Evolutionary conservation across 768 basidiomycete species (phyloP), one percentile per base, ranked within the genome.

Genomic region (Kwoniella sp.): DNA sequence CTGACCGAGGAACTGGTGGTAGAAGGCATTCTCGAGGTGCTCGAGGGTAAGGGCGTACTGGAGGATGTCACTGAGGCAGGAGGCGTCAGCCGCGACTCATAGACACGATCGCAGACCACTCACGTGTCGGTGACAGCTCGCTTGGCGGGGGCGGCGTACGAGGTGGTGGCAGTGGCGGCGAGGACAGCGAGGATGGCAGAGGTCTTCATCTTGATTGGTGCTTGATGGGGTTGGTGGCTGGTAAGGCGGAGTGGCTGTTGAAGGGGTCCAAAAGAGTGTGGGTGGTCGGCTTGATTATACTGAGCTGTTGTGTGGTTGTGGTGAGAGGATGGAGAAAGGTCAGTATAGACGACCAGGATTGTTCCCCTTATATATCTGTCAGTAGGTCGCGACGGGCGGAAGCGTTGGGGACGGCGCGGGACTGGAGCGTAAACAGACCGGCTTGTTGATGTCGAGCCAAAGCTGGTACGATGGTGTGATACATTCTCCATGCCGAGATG

Each of bases 1-100:
- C 45, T 79, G 76, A 22, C 56, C 63, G n/a, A 85, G 75, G 54
- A 44, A 60, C 42, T 43, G 33, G 25, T 50, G 48, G 49, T 73
- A 71, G 63, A 73, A 74, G 43, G 55, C 41, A 48, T 65, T 62
- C 60, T 73, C 73, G 57, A 76, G 67, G 57, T 74, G 69, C 56
- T 74, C 73, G 28, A 76, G 64, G 49, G 69, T 73, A 46, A 70
- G 55, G 10, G 67, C 67, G 45, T 64, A 71, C 43, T 71, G 62
- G 32, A 71, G 61, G 43, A 71, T 57, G 51, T 70, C 63, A 57
- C 56, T 60, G 59, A 45, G 37, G 2, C 11, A 19, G 29, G 32
- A 3, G 2, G 38, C 32, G 49, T 47, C 36, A 46, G 50, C 28
- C 29, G 17, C 32, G 31, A 40, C 8, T 15, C 5, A 22, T 37